Conservation (phyloP, 441 rosid genomes). For the Breynia disticha region DNA sequence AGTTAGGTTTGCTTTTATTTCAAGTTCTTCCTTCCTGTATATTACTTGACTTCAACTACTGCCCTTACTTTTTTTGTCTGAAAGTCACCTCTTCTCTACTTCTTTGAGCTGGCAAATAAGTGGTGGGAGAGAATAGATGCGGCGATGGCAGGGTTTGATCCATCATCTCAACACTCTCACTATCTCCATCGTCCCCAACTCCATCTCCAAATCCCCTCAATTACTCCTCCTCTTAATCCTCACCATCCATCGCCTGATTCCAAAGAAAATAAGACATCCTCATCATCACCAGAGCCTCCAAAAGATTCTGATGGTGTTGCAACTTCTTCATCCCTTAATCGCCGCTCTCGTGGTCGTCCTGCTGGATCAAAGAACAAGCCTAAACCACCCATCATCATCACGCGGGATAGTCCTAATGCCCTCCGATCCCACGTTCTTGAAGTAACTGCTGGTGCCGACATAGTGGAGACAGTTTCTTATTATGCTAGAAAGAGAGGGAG, state of each 20-base stretch:
- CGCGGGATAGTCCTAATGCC: slow-evolving; percentile 35
- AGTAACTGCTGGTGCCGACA: slow-evolving; percentile 15
- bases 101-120: slow-evolving; percentile 15
- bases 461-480: too few relatives aligned
- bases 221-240: too few relatives aligned
- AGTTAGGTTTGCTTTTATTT: too few relatives aligned
- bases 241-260: too few relatives aligned
- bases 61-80: too few relatives aligned
- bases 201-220: too few relatives aligned
- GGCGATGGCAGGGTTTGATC: background rate
- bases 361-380: slow-evolving; percentile 69
- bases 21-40: too few relatives aligned
- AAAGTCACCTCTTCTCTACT: too few relatives aligned
- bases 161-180: too few relatives aligned
- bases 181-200: too few relatives aligned
- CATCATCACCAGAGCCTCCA: slow-evolving; percentile 11
- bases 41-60: too few relatives aligned
- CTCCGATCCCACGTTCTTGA: slow-evolving; percentile 54
- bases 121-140: slow-evolving; percentile 58
- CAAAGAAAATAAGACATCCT: slow-evolving; percentile 20
- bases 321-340: slow-evolving; percentile 24
- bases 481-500: slow-evolving; percentile 29
- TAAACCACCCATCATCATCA: slow-evolving; percentile 59
- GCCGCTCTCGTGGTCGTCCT: slow-evolving; percentile 74
- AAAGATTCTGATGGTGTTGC: slow-evolving; percentile 20